Evolutionary conservation across 352 stramenopile genomes (phyloP), one percentile per base, ranked within the genome.

Genomic region (Phytophthora kernoviae): DNA sequence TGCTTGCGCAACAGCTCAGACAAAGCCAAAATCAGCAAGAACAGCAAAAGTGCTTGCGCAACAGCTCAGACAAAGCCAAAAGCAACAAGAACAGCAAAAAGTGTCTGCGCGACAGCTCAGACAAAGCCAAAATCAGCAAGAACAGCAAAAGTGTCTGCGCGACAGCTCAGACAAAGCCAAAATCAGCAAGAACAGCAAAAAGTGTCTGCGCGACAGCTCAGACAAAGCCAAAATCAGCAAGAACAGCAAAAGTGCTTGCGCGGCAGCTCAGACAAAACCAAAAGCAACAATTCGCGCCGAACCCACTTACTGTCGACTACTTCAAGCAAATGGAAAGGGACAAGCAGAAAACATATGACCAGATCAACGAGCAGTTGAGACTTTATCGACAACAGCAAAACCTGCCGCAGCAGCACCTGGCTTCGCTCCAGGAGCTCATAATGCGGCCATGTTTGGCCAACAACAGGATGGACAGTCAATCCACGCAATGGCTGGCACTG

Each of bases 401-500:
- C 24, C 24, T 30, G 24, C 24, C 24, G 3, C 14, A 43, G 4
- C 37, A 43, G 12, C 37, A 43, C 37, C 37, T 17, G 37, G 14
- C 37, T 39, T 39, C 33, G 33, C 33, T 15, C 4, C 33, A 17
- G 33, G 33, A 43, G n/a, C 11, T 21, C 37, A 8, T 14, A 43
- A 43, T 40, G 18, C 45, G 57, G 14, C 36, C 54, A 14, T 36
- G 24, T 30, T 30, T 30, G 24, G 24, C 24, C 24, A 36, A 46
- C 49, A 54, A n/a, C 47, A 59, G 26, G 41, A 14, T 11, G 61
- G 41, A 20, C 14, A 30, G 6, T 30, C 48, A 57, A 51, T 65
- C 48, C 48, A 63, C 34, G 33, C 56, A 55, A 62, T 58, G 46
- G 37, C 65, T 17, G 61, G 48, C 15, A 57, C 54, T 20, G 62